Evolutionary conservation across 1,284 basidiomycete genomes (phyloP), one percentile per base, ranked within the genome.

Genomic region (Wallemia hederae): DNA sequence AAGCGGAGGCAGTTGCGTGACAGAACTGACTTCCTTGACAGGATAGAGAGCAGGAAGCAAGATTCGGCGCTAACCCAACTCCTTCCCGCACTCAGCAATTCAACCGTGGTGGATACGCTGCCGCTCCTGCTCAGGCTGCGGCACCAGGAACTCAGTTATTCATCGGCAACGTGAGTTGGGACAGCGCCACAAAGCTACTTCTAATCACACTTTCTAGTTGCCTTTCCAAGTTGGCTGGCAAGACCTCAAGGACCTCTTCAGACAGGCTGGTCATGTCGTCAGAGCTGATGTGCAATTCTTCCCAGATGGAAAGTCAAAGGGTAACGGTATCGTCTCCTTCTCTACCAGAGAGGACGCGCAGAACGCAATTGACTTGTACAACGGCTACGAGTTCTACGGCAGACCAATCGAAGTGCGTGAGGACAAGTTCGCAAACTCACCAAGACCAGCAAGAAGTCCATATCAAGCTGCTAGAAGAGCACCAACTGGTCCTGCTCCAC

Each of bases 171-270:
- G 39, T 49, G 39, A 49, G 39, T 49, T 5, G 11, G 3, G 31
- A 33, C 31, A 9, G 31, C 31, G 7, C 19, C 19, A 19, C 31
- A 9, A 9, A 9, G n/a, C 7, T 33, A 33, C 31, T 9, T 19
- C 19, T 7, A 9, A 7, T 33, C 31, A 33, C 11, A 3, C n/a
- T 22, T 49, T 49, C 14, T n/a, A 49, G 39, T 49, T 49, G n/a
- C 39, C 62, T 60, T 61, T 9, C 66, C 87, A 90, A 72, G 90
- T 89, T 29, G 88, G 88, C 33, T 98, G 92, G 92, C 92, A 98
- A 71, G 92, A 98, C 70, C 76, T 98, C 62, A 98, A 97, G 70
- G 91, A 97, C 70, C 75, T 97, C 31, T 96, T 97, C 80, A 81
- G 91, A 61, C 80, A 85, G 29, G 87, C 91, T 55, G 91, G 92